Conservation (phyloP, 1,284 basidiomycete genomes). For the Somion occarium region DNA sequence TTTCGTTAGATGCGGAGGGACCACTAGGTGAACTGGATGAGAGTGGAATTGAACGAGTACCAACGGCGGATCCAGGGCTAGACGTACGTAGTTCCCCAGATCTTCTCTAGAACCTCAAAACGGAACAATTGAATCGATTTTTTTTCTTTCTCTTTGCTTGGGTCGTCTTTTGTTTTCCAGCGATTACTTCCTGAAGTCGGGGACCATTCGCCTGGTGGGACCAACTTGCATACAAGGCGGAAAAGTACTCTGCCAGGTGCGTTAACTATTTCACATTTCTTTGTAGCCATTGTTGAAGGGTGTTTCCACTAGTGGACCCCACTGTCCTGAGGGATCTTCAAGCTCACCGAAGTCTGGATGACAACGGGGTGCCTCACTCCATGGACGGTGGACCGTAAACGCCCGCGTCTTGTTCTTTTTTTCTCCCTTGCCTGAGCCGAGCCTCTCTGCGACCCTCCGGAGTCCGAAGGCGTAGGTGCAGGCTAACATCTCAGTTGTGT, state of each 20-base stretch:
- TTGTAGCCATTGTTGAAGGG: constrained; percentile 16
- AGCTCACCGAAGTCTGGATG: constrained; percentile 79
- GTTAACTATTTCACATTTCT: constrained; percentile 20
- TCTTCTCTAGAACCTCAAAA: background rate
- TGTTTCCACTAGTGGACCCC: constrained; percentile 64
- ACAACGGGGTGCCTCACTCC: constrained; percentile 21
- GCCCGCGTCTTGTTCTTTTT: background rate
- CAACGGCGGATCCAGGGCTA: constrained; percentile 84
- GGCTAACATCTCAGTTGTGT: too few relatives aligned
- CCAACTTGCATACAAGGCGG: constrained; percentile 70
- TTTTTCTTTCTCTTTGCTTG: constrained; percentile 4
- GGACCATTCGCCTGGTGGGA: constrained; percentile 48
- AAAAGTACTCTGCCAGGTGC: constrained; percentile 84
- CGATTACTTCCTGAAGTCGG: constrained; percentile 42
- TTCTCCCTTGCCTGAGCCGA: too few relatives aligned
- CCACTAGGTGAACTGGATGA: constrained; percentile 69
- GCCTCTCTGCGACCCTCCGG: too few relatives aligned
- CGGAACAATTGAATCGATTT: constrained; percentile 7
- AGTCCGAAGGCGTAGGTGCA: too few relatives aligned
- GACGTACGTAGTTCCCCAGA: constrained; percentile 53
- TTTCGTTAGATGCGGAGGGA: constrained; percentile 75
- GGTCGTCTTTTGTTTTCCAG: background rate
- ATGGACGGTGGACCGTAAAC: constrained; percentile 2
- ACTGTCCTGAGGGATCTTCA: constrained; percentile 85
- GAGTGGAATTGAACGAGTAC: constrained; percentile 80